A percentile compares a stretch with the other conserved stretches of the same genome.
phyloP scores from a whole-genome alignment of 1,139 yeast species.

The Yamadazyma conglobata region DNA sequence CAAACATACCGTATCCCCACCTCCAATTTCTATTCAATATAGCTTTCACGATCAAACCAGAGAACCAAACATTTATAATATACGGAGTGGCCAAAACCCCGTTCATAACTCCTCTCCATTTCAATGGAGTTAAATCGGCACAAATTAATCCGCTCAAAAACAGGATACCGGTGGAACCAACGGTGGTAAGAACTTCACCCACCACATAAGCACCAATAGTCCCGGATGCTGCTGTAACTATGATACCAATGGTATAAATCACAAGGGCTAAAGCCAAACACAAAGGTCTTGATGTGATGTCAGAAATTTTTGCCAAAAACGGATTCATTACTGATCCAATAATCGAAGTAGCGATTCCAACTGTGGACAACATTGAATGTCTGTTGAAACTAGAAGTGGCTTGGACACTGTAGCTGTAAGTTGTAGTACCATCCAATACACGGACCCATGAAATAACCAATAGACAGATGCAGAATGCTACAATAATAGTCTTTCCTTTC shows the following conservation, averaged over 20 bases:
- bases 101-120: constrained; percentile 27
- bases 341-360: constrained; percentile 23
- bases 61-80: constrained; percentile 28
- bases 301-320: constrained; percentile 29
- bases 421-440: constrained; percentile 35
- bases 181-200: constrained; percentile 25
- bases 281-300: constrained; percentile 26
- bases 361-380: constrained; percentile 30
- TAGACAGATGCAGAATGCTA: constrained; percentile 17
- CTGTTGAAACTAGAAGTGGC: constrained; percentile 30
- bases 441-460: constrained; percentile 35
- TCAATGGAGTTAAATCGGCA: constrained; percentile 31
- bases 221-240: constrained; percentile 23
- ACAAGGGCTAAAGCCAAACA: constrained; percentile 20
- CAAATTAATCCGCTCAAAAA: constrained; percentile 20
- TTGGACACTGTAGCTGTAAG: constrained; percentile 24
- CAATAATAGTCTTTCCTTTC: constrained; percentile 8
- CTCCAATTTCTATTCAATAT: constrained; percentile 31
- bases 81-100: constrained; percentile 27
- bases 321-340: constrained; percentile 26
- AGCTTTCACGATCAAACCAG: constrained; percentile 28
- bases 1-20: constrained; percentile 42
- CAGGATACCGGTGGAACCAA: constrained; percentile 23
- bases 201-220: constrained; percentile 25
- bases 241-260: constrained; percentile 24